Evolutionary conservation across 2,329 filamentous ascomycete species (phyloP), one percentile per base, ranked within the genome.

Genomic region (Colletotrichum phormii): DNA sequence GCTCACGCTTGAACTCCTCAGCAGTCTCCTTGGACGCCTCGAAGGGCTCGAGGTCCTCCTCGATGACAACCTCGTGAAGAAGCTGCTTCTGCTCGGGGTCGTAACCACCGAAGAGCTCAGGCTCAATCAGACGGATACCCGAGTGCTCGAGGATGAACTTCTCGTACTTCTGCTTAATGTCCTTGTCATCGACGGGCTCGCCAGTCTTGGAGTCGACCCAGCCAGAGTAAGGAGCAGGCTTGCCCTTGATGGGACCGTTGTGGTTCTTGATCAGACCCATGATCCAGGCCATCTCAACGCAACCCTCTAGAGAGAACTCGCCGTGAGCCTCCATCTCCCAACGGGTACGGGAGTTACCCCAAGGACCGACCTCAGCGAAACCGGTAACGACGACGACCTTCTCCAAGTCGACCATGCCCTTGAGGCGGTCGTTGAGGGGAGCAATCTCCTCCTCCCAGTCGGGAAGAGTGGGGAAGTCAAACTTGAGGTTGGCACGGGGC

Each of bases 251-350:
- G 37, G 93, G 92, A 22, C 97, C 97, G 78, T 98, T 98, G 87
- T 98, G 94, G 84, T 99, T 97, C 89, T 96, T 98, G 87, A 99
- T 98, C 73, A 98, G 91, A 80, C 97, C 97, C 96, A 98, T 99
- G 83, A 99, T 95, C 97, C 97, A 99, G 37, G 97, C 95, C 97
- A 99, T 99, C 85, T 99, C 97, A 73, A 99, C 93, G 79, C 97
- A 98, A 35, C 97, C 97, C 84, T 99, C 97, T 15, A 99, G 90
- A 9, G 97, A 98, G 86, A 99, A 99, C 80, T 98, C 90, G 81
- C 97, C 97, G 77, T 95, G 92, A 1, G 97, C 95, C 83, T 99
- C 97, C 96, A 99, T 99, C 87, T 99, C 97, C 97, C 97, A 99
- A 75, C 97, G 92, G 58, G 97, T 99, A 79, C 97, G 92, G 3